These are phyloP conservation scores for Aspergillus hancockii DNA, from an alignment of 495 filamentous ascomycete species.

Conservation along the genomic window DNA sequence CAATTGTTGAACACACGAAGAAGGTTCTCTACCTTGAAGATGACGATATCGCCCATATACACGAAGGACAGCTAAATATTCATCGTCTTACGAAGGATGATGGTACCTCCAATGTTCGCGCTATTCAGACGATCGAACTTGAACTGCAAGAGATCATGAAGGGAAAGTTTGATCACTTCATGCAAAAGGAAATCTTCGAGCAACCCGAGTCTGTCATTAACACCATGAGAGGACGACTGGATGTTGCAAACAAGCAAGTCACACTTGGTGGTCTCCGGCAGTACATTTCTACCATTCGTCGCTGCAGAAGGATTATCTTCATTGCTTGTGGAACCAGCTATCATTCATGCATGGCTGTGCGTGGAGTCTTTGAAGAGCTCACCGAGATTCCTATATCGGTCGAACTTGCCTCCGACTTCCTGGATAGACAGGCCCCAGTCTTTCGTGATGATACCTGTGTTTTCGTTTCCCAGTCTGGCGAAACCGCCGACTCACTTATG, in stretches of 20 bases:
- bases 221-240: constrained; percentile 98
- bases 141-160: constrained; percentile 99
- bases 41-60: constrained; percentile 98
- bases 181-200: constrained; percentile 99
- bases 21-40: constrained; percentile 99
- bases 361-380: constrained; percentile 95
- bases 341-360: constrained; percentile 99
- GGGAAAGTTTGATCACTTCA: constrained; percentile 99
- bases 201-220: constrained; percentile 99
- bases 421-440: constrained; percentile 95
- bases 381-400: constrained; percentile 97
- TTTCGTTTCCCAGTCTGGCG: constrained; percentile 97
- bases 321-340: constrained; percentile 97
- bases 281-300: constrained; percentile 93
- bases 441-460: constrained; percentile 99
- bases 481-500: constrained; percentile 98
- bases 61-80: constrained; percentile 98
- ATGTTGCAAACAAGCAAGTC: constrained; percentile 87
- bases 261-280: constrained; percentile 93
- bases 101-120: constrained; percentile 92
- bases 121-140: constrained; percentile 96
- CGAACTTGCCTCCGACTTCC: constrained; percentile 95
- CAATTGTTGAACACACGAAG: constrained; percentile 99
- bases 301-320: constrained; percentile 95
- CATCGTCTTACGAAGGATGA: constrained; percentile 96